These are phyloP conservation scores for Dorcoceras hygrometricum DNA, from an alignment of 257 asterid species.

Conservation along the genomic window DNA sequence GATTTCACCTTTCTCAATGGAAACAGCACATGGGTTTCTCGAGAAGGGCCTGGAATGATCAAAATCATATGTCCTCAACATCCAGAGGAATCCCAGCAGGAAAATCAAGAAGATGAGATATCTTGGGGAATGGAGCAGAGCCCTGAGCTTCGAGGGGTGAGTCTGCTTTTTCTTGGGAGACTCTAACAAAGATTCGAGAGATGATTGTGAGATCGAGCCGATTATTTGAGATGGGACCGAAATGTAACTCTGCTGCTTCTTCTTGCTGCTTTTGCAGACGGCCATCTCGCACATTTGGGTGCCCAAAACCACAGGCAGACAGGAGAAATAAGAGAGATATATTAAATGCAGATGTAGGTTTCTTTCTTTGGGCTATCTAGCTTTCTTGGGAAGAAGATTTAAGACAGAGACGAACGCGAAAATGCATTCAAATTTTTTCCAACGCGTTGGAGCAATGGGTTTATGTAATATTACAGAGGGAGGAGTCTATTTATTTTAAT, in stretches of 20 bases:
- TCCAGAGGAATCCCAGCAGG: constrained; percentile 50
- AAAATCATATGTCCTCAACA: constrained; percentile 45
- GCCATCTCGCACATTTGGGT: constrained; percentile 58
- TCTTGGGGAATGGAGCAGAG: constrained; percentile 48
- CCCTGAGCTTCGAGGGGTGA: constrained; percentile 32
- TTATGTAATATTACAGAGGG: constrained; percentile 27
- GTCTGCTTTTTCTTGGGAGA: constrained; percentile 64
- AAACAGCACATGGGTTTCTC: constrained; percentile 49
- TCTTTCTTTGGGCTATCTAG: constrained; percentile 26
- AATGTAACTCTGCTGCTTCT: constrained; percentile 70
- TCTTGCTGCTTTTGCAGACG: constrained; percentile 59
- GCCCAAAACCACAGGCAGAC: constrained; percentile 1
- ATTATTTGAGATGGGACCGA: constrained; percentile 86
- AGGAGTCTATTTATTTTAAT: constrained; percentile 8
- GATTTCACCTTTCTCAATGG: constrained; percentile 29
- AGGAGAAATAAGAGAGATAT: background rate
- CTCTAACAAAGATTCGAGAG: constrained; percentile 64
- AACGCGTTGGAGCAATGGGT: constrained; percentile 45
- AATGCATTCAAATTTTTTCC: constrained; percentile 24
- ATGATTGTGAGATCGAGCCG: constrained; percentile 62
- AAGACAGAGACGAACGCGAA: constrained; percentile 33
- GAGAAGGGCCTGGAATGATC: constrained; percentile 51
- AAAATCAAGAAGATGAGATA: constrained; percentile 49
- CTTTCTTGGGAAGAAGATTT: constrained; percentile 28
- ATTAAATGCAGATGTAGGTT: background rate